Percentiles rank a stretch among this genome's conserved stretches.
Evolutionary conservation across 805 yeast genomes (phyloP).

Genomic region (Wickerhamia fluorescens): DNA sequence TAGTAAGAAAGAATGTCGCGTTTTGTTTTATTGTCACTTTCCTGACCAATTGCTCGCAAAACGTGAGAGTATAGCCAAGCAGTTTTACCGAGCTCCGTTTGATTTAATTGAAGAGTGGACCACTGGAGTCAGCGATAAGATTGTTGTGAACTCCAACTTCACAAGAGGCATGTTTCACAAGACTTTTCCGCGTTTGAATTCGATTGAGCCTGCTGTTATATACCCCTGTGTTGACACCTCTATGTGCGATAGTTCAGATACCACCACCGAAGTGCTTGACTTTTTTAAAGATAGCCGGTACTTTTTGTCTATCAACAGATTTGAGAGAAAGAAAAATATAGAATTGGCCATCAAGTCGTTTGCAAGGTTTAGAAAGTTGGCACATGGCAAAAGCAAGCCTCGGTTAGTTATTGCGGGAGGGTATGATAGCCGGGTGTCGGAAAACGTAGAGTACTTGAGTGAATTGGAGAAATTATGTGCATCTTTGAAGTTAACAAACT

Average conservation of each 20-base stretch:
- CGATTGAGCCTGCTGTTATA: slow-evolving; percentile 46
- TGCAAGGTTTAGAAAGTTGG: slow-evolving; percentile 31
- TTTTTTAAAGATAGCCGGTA: slow-evolving; percentile 32
- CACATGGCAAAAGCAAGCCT: slow-evolving; percentile 27
- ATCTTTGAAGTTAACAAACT: slow-evolving; percentile 33
- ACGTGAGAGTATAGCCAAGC: slow-evolving; percentile 48
- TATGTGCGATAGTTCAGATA: slow-evolving; percentile 7
- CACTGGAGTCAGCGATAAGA: slow-evolving; percentile 64
- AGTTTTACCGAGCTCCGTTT: slow-evolving; percentile 72
- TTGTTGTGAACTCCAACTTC: slow-evolving; percentile 84
- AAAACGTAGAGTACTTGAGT: slow-evolving; percentile 64
- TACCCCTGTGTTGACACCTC: slow-evolving; percentile 72
- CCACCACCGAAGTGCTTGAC: slow-evolving; percentile 23
- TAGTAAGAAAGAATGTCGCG: slow-evolving; percentile 35
- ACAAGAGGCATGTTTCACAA: slow-evolving; percentile 62
- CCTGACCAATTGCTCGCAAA: slow-evolving; percentile 80
- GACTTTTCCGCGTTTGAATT: slow-evolving; percentile 45
- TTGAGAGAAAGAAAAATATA: slow-evolving; percentile 79
- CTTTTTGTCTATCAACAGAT: slow-evolving; percentile 78
- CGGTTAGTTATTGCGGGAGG: slow-evolving; percentile 85
- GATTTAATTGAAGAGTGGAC: slow-evolving; percentile 79
- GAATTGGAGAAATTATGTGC: slow-evolving; percentile 51
- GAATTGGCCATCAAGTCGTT: slow-evolving; percentile 70
- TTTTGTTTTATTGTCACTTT: slow-evolving; percentile 90
- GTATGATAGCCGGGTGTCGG: slow-evolving; percentile 67